Evolutionary conservation across 2,329 filamentous ascomycete genomes (phyloP).

Genomic region (Fusarium citri): DNA sequence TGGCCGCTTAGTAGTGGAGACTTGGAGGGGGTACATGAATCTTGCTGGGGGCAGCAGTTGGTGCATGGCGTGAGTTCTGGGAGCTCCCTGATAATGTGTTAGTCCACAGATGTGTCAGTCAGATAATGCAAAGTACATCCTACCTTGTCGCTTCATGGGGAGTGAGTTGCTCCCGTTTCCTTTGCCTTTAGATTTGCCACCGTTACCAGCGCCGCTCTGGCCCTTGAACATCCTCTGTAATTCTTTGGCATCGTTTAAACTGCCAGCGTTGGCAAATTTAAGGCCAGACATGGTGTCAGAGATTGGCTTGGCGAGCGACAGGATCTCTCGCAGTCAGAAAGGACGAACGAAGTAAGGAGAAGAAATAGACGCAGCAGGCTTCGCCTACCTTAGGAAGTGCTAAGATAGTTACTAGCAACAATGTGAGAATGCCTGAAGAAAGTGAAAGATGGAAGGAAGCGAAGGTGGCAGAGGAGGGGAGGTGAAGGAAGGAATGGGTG

Average conservation of each 20-base stretch:
- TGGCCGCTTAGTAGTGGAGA: slow-evolving; percentile 30
- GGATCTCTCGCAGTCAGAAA: background rate
- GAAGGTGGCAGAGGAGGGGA: background rate
- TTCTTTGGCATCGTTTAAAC: slow-evolving; percentile 45
- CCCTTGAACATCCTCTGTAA: slow-evolving; percentile 43
- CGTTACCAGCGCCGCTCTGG: background rate
- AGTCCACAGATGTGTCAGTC: background rate
- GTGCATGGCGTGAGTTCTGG: slow-evolving; percentile 1
- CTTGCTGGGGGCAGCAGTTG: background rate
- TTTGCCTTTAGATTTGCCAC: background rate
- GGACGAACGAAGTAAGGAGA: background rate
- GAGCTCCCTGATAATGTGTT: slow-evolving; percentile 12
- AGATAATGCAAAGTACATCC: background rate
- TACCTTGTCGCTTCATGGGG: slow-evolving; percentile 26
- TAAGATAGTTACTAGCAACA: background rate
- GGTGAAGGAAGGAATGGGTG: background rate
- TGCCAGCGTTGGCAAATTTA: slow-evolving; percentile 42
- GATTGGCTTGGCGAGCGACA: background rate
- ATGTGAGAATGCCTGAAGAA: background rate
- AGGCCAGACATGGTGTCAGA: background rate
- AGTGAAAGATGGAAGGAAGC: background rate
- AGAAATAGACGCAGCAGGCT: background rate
- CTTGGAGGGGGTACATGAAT: slow-evolving; percentile 33
- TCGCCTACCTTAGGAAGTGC: background rate
- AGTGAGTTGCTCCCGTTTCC: background rate